These are phyloP conservation scores for Trametes polyzona DNA, from an alignment of 1,284 basidiomycete species.

Conservation along the genomic window DNA sequence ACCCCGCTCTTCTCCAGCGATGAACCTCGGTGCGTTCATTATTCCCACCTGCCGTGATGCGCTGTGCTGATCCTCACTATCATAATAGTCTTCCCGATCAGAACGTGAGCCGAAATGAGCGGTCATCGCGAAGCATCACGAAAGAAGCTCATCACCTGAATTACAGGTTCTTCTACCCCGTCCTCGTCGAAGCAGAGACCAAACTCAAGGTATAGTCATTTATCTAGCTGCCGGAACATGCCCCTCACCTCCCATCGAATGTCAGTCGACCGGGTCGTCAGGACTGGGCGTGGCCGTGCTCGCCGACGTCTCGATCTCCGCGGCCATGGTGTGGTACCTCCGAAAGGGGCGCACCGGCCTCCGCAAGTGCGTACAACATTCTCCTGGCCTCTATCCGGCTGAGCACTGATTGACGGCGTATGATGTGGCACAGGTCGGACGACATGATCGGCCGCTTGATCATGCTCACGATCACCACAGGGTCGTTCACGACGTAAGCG, in stretches of 20 bases:
- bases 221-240: no score
- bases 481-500: constrained; percentile 3
- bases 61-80: neutral
- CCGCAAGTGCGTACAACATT: neutral
- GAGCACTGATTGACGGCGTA: neutral
- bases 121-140: neutral
- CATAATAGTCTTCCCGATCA: constrained; percentile 2
- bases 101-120: neutral
- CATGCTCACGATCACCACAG: constrained; percentile 8
- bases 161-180: constrained; percentile 5
- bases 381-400: neutral
- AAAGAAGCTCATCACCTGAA: neutral
- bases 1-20: neutral
- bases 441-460: constrained; percentile 7
- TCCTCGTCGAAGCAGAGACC: neutral
- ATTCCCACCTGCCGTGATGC: neutral
- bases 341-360: constrained; percentile 4
- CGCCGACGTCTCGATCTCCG: constrained; percentile 5
- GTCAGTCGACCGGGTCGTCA: neutral
- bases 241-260: neutral
- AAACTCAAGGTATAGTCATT: constrained; percentile 1
- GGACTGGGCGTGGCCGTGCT: constrained; percentile 7
- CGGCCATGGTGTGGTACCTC: constrained; percentile 7
- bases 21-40: constrained; percentile 3
- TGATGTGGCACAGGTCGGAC: neutral